A percentile compares a stretch with the other conserved stretches of the same genome.
phyloP scores from a whole-genome alignment of 2,329 filamentous ascomycete genomes.

The Ceratocystis colombiana region DNA sequence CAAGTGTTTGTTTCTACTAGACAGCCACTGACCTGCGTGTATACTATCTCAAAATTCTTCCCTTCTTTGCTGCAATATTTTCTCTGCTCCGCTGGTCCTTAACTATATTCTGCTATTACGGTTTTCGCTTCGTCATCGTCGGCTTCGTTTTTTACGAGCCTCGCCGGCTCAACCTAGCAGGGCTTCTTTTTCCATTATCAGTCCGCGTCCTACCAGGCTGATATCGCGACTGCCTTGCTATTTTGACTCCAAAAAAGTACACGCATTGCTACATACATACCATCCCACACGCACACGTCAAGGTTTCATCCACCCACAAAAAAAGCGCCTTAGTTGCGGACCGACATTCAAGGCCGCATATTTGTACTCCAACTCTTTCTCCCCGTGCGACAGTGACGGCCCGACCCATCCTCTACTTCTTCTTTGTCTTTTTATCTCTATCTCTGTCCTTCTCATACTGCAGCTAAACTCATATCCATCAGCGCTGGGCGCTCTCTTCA shows the following conservation, averaged over 20 bases:
- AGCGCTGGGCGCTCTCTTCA: background rate
- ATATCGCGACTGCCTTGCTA: background rate
- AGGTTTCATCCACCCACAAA: background rate
- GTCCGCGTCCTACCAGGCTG: constrained; percentile 15
- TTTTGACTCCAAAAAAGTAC: constrained; percentile 5
- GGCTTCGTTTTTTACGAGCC: background rate
- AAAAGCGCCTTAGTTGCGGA: background rate
- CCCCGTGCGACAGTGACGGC: background rate
- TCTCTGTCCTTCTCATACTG: constrained; percentile 1
- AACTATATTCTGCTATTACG: background rate
- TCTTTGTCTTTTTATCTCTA: background rate
- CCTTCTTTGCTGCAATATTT: background rate
- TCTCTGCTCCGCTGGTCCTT: background rate
- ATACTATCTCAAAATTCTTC: background rate
- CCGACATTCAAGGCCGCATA: background rate
- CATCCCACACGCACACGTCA: too few species aligned
- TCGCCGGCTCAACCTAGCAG: background rate
- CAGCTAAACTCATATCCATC: background rate
- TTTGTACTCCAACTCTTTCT: background rate
- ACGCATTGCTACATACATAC: background rate
- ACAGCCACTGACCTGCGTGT: too few species aligned
- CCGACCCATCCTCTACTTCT: background rate
- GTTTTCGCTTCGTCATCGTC: background rate
- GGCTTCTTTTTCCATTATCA: background rate
- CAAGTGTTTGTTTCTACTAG: background rate